phyloP scores from a whole-genome alignment of 257 asterid genomes.

The Penstemon eatonii region DNA sequence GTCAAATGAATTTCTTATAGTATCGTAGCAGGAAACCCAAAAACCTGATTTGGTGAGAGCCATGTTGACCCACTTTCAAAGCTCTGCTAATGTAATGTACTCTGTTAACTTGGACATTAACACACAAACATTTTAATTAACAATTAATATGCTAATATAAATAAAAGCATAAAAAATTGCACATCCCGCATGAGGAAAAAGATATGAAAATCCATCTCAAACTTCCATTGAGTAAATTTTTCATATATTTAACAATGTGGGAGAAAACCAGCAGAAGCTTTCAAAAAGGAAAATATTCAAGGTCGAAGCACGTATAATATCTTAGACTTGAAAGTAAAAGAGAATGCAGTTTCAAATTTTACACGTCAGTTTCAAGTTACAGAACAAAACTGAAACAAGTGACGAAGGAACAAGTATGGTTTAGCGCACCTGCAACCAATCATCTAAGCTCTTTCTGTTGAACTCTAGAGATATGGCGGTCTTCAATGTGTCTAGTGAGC shows the following conservation, averaged over 20 bases:
- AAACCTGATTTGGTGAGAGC: too few relatives aligned
- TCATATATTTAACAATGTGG: not conserved
- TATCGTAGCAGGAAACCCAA: too few relatives aligned
- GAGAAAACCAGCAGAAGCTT: slow-evolving; percentile 4
- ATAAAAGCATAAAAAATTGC: too few relatives aligned
- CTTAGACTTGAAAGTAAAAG: slow-evolving; percentile 8
- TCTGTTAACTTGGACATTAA: too few relatives aligned
- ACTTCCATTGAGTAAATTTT: not conserved
- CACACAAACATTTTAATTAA: too few relatives aligned
- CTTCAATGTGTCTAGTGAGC: slow-evolving; percentile 74
- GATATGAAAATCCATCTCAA: not conserved
- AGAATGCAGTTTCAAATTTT: slow-evolving; percentile 3
- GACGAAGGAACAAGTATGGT: slow-evolving; percentile 11
- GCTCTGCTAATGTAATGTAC: too few relatives aligned
- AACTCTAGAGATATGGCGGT: slow-evolving; percentile 45
- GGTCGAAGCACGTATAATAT: not conserved
- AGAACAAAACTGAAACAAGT: slow-evolving; percentile 32
- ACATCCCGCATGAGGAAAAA: too few relatives aligned
- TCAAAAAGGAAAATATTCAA: slow-evolving; percentile 3
- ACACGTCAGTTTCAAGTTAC: slow-evolving; percentile 20
- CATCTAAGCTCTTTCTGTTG: slow-evolving; percentile 54
- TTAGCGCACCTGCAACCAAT: slow-evolving; percentile 41
- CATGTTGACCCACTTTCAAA: too few relatives aligned
- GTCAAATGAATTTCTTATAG: too few relatives aligned
- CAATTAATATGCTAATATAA: too few relatives aligned